Evolutionary conservation across 805 yeast species (phyloP), one percentile per base, ranked within the genome.

Genomic region (Candida ficus): DNA sequence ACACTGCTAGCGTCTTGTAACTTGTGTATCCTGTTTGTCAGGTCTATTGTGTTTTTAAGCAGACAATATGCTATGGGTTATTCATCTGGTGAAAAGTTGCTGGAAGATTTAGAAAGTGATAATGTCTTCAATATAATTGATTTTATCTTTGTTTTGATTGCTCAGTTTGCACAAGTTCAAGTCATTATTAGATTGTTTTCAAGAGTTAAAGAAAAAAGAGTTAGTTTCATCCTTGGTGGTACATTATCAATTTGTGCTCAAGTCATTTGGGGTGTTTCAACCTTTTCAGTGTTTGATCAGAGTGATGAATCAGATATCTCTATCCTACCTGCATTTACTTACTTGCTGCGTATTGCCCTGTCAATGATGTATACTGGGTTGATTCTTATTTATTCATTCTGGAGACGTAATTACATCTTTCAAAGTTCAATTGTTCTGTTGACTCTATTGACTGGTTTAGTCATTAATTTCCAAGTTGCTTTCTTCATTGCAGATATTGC

Each of bases 401-500:
- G 73, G 18, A 80, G 78, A 44, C 59, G 74, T 29, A 63, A 68
- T n/a, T 65, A 71, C 30, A 69, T 83, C 23, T 62, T 77, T 38
- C 70, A 74, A 43, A 63, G 63, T 27, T 60, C 58, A 17, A 70
- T 83, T 41, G 62, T 81, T 52, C 60, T 80, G 2, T 58, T 85
- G n/a, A 71, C 88, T 0, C 16, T 75, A 0, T 57, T 81, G 19
- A 75, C 85, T 4, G 55, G 76, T 7, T 45, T 83, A 1, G 70
- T 78, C 11, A 72, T 80, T 1, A 71, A 78, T 47, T 56, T 79
- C 9, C 81, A 86, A 8, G 76, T 82, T 29, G 83, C 80, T 0
- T 76, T 85, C 46, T 86, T 84, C 56, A 69, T 86, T 35, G 83
- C 88, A 5, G 95, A 85, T 62, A 76, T 86, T 4, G 72, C 90